Evolutionary conservation across 371 early-diverging fungal species (phyloP), one percentile per base, ranked within the genome.

Genomic region (Polyrhizophydium stewartii): DNA sequence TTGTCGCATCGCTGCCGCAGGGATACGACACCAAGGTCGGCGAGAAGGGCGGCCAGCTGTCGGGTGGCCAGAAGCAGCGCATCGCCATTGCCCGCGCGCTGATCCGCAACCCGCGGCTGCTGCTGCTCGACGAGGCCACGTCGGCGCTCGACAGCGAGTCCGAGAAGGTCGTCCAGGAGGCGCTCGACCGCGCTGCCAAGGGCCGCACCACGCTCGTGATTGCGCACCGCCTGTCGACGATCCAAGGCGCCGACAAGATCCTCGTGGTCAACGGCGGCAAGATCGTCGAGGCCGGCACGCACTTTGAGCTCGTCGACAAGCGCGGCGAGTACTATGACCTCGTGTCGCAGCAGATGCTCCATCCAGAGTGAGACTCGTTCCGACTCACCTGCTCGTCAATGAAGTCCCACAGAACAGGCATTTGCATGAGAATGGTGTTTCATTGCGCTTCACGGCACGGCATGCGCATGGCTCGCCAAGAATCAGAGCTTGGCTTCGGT

Each of bases 101-200:
- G 40, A 70, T 82, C 55, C 69, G 81, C n/a, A 63, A 79, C 37
- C 79, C 78, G 16, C 62, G 62, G 59, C 24, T 80, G 21, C 68
- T 77, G 37, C 55, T 76, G 22, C 64, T 85, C 35, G 85, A 87
- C 63, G 89, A 87, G 62, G 81, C 87, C 0, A 86, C 89, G 16
- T 73, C 79, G 21, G 79, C 83, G 13, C 62, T 87, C 31, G 84
- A 88, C 66, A 59, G 72, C 2, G 87, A 91, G 66, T 87, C 89
- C 37, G 99, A 99, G 73, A 86, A 85, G 60, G 69, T 91, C 24
- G 92, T 99, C 6, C 93, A 97, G 66, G 82, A 82, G 43, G 96
- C 94, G 0, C 72, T 98, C 35, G 90, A 92, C 65, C 77, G 71
- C 30, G 89, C 93, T 2, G 63, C 85, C 1, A 68, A 83, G 55